Evolutionary conservation across 805 yeast species (phyloP), one percentile per base, ranked within the genome.

Genomic region (Hermanozyma aechmeae): DNA sequence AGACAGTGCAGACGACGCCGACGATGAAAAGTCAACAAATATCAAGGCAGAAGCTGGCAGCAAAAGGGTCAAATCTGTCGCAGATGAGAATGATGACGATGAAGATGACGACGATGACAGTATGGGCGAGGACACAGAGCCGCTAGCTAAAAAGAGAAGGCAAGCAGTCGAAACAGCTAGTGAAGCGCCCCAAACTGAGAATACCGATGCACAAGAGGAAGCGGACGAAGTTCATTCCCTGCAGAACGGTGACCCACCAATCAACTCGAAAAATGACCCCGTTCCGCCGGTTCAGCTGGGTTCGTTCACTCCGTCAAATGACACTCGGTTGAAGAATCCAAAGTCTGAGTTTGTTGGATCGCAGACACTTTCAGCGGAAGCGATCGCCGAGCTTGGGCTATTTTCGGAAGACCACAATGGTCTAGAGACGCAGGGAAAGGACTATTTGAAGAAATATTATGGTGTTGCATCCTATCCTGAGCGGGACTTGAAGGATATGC

Each of bases 401-500:
- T 83, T 73, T 38, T 65, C 73, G 6, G 87, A 79, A 28, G 67
- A 68, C 29, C 58, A 53, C 17, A 65, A 73, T 26, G 80, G 80
- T 1, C 48, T 73, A 13, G 79, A 73, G 34, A 67, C 73, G 12
- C 73, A 73, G n/a, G 85, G 85, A 5, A 76, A 72, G 24, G 95
- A 82, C 26, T 83, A 71, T 43, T 52, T 81, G 34, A 80, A 81
- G 47, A 67, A 66, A 39, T 80, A 79, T 49, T 85, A 77, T 45
- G 95, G 82, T 3, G 98, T 92, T 11, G 82, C 92, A 0, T 76
- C 87, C n/a, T 92, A 76, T 50, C 98, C 98, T 0, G 71, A 76
- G 18, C 65, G 65, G 23, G 95, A 87, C 47, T 59, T 92, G 25
- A 65, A 73, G 39, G 79, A 76, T 31, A 53, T 80, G 37, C 61